Evolutionary conservation across 2,329 filamentous ascomycete species (phyloP), one percentile per base, ranked within the genome.

Genomic region (Grosmannia huntii): DNA sequence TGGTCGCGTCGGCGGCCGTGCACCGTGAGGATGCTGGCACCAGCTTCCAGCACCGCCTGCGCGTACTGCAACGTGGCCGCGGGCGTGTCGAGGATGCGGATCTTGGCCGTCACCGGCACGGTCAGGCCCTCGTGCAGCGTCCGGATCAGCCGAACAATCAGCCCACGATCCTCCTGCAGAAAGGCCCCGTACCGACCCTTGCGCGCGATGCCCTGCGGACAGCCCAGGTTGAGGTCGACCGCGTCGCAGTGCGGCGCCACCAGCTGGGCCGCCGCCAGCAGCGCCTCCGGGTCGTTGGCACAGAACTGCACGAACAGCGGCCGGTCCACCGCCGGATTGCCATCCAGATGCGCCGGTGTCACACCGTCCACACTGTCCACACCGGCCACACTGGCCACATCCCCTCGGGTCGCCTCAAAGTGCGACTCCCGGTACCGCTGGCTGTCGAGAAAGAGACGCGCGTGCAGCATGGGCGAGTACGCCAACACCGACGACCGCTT

Each of bases 261-360:
- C 61, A 85, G 79, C 62, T 81, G 79, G 0, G 92, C 94, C 0
- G 94, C 90, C 31, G 79, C 78, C 53, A 97, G 82, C 23, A 96
- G 79, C 57, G 87, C 83, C n/a, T 87, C 80, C 0, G 90, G 83
- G 55, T 94, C 85, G 71, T 94, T 95, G 62, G 90, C 88, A 76
- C 94, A 99, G 72, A 99, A 99, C 68, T 99, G 94, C 3, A 96
- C 92, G 65, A 96, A 90, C 11, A 97, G 82, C 0, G 94, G 94
- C 6, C 94, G 82, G 71, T 99, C 94, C 60, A 90, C 76, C 16
- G 77, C 68, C 0, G 90, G 87, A 70, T 96, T 92, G 50, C 94
- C 94, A 72, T 99, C 94, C 28, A 97, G 84, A 71, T 83, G 88
- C 6, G 41, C 41, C 53, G 7, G 57, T 33, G 59, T 65, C 68